phyloP scores from a whole-genome alignment of 2,329 filamentous ascomycete species.

The Verticillium klebahnii region DNA sequence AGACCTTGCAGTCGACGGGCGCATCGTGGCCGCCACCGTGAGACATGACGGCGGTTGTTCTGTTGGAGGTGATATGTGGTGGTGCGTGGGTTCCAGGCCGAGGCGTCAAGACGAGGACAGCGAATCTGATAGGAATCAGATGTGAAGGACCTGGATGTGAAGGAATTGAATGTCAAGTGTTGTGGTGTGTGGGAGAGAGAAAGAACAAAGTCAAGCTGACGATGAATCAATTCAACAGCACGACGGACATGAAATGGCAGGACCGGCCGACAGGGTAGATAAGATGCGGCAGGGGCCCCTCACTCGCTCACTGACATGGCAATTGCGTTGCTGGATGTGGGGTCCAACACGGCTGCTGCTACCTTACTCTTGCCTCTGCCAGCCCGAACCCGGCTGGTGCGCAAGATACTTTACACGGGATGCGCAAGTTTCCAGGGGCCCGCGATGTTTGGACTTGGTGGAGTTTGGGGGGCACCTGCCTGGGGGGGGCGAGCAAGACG shows the following conservation, averaged over 20 bases:
- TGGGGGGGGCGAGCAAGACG: too few relatives aligned
- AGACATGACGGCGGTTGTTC: constrained; percentile 15
- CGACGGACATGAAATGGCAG: too few relatives aligned
- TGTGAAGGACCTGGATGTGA: background rate
- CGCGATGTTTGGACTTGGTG: too few relatives aligned
- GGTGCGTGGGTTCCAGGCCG: too few relatives aligned
- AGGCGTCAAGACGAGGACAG: background rate
- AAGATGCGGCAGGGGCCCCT: background rate
- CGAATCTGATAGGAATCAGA: too few relatives aligned
- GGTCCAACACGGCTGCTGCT: too few relatives aligned
- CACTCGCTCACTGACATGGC: background rate
- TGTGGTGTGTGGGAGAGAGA: background rate
- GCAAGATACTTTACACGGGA: background rate
- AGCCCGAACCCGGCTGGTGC: background rate
- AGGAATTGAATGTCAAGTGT: background rate
- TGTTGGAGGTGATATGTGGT: too few relatives aligned
- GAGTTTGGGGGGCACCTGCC: too few relatives aligned
- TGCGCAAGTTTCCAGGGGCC: background rate
- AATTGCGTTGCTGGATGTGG: too few relatives aligned
- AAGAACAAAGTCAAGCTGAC: background rate
- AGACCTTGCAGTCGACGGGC: constrained; percentile 24
- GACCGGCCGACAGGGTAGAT: background rate
- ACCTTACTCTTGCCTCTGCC: background rate
- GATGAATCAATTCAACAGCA: too few relatives aligned
- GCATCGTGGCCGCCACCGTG: constrained; percentile 15